Evolutionary conservation across 345 rosid genomes (phyloP).

Genomic region (Euphorbia lathyris): DNA sequence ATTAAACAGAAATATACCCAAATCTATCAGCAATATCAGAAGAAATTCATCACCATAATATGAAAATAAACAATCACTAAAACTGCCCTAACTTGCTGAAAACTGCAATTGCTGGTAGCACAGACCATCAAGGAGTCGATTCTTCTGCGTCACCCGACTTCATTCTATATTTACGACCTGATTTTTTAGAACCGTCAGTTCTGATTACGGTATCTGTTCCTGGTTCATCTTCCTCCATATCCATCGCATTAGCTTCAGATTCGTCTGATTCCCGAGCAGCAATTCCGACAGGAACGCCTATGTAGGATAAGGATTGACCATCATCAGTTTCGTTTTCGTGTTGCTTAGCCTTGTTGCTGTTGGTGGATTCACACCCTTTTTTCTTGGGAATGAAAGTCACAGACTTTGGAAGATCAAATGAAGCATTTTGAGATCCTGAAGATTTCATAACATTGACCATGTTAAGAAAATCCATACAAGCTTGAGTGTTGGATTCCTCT

Average conservation of each 20-base stretch:
- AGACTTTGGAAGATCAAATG: constrained; percentile 43
- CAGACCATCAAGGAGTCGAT: constrained; percentile 30
- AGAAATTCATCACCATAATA: not conserved
- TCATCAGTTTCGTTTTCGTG: constrained; percentile 14
- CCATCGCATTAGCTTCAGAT: constrained; percentile 35
- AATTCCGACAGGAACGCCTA: constrained; percentile 37
- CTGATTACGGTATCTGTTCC: constrained; percentile 2
- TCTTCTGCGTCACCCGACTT: constrained; percentile 38
- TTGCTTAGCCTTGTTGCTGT: constrained; percentile 25
- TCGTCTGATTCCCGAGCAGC: constrained; percentile 40
- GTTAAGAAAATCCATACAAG: constrained; percentile 58
- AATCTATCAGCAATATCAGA: not conserved
- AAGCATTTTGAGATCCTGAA: constrained; percentile 32
- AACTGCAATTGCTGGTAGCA: not conserved
- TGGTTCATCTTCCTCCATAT: constrained; percentile 11
- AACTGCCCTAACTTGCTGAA: not conserved
- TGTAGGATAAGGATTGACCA: constrained; percentile 4
- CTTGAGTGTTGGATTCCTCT: constrained; percentile 61
- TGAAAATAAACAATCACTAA: not conserved
- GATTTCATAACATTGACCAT: constrained; percentile 24
- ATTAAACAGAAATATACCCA: not conserved
- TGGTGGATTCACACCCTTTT: constrained; percentile 25
- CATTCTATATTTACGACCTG: constrained; percentile 43
- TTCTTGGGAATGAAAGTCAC: constrained; percentile 64
- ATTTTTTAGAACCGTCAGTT: constrained; percentile 21